Conservation (phyloP, 108 stramenopile species). For the Fragilariopsis cylindrus region DNA sequence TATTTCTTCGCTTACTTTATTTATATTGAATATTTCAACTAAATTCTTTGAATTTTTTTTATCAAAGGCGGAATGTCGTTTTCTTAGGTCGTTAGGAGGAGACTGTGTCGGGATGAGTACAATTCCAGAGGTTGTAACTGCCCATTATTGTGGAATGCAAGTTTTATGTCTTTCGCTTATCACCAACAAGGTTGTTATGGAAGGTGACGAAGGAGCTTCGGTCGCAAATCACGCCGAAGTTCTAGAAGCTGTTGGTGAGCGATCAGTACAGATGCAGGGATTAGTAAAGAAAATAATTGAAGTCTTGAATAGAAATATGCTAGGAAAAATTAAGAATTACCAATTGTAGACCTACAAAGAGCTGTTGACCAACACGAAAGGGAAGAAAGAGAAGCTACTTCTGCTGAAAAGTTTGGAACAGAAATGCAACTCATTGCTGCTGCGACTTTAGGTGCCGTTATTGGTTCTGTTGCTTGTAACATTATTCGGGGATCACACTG, state of each 20-base stretch:
- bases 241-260: conserved; percentile 69
- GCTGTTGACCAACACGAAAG: conserved; percentile 16
- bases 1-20: neutral
- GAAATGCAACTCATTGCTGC: conserved; percentile 8
- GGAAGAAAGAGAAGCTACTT: neutral
- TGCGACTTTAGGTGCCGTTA: conserved; percentile 11
- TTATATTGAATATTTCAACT: too few relatives aligned
- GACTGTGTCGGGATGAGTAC: conserved; percentile 87
- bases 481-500: neutral
- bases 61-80: conserved; percentile 62
- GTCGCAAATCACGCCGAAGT: conserved; percentile 92
- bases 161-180: conserved; percentile 85
- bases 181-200: conserved; percentile 86
- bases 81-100: conserved; percentile 72
- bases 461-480: conserved; percentile 1
- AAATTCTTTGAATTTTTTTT: neutral
- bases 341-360: conserved; percentile 29
- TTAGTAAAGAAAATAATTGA: conserved; percentile 71
- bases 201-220: conserved; percentile 53
- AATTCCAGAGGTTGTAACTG: conserved; percentile 89
- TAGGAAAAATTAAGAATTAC: conserved; percentile 41
- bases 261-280: conserved; percentile 67
- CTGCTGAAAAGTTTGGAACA: neutral
- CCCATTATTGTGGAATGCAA: conserved; percentile 86
- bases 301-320: conserved; percentile 25